These are phyloP conservation scores for Lineolata rhizophorae DNA, from an alignment of 495 filamentous ascomycete species.

Conservation along the genomic window DNA sequence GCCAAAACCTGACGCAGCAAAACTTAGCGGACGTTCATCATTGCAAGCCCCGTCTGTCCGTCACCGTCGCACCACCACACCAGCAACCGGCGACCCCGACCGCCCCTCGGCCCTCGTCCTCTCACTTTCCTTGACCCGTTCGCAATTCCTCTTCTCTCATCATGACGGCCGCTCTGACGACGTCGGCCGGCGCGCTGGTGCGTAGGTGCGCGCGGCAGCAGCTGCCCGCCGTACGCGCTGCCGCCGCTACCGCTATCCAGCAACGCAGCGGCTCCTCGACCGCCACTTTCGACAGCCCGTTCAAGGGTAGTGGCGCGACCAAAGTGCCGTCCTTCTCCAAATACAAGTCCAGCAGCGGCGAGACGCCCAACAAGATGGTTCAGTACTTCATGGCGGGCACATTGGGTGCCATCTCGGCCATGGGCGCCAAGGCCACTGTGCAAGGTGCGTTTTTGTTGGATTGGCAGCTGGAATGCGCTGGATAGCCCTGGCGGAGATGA, in stretches of 20 bases:
- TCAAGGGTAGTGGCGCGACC: conserved; percentile 26
- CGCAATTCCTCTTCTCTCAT: background rate
- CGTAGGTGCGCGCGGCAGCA: conserved; percentile 17
- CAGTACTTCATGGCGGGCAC: conserved; percentile 96
- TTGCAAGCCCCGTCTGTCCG: too few relatives aligned
- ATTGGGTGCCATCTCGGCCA: conserved; percentile 71
- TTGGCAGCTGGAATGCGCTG: background rate
- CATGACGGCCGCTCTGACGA: conserved; percentile 19
- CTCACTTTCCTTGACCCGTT: too few relatives aligned
- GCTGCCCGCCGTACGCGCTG: conserved; percentile 15
- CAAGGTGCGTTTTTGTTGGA: conserved; percentile 45
- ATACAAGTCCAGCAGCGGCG: conserved; percentile 47
- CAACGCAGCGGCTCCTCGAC: conserved; percentile 17
- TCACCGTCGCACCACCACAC: background rate
- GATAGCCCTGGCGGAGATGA: background rate
- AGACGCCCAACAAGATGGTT: conserved; percentile 62
- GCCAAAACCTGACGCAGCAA: too few relatives aligned
- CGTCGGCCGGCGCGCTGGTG: conserved; percentile 13
- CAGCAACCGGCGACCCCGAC: background rate
- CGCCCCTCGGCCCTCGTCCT: too few relatives aligned
- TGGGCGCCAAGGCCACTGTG: conserved; percentile 90
- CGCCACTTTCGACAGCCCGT: conserved; percentile 40
- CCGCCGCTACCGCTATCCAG: conserved; percentile 12
- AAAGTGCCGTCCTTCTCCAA: conserved; percentile 80
- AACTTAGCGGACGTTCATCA: too few relatives aligned